These are phyloP conservation scores for Gaeumannomyces sp. DNA, from an alignment of 2,329 filamentous ascomycete genomes.

Conservation along the genomic window DNA sequence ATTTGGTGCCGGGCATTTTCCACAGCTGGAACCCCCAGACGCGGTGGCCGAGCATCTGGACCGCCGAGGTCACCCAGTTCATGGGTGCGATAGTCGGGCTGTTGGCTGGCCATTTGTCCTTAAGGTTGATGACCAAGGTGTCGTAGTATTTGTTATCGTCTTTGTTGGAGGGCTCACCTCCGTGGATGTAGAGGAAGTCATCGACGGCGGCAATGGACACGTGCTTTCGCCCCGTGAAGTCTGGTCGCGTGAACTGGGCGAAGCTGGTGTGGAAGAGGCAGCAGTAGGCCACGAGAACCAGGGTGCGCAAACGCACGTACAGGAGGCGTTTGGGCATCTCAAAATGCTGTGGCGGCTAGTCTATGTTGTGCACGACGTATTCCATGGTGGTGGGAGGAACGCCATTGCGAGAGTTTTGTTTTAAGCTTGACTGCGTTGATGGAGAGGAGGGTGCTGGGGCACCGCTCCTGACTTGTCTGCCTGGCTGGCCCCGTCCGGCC, in stretches of 20 bases:
- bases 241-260: not conserved
- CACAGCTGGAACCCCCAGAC: constrained; percentile 8
- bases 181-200: constrained; percentile 4
- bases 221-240: not conserved
- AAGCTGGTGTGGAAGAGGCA: not conserved
- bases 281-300: not conserved
- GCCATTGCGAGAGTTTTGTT: not conserved
- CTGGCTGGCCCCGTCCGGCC: not conserved
- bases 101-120: constrained; percentile 1
- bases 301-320: not conserved
- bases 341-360: not conserved
- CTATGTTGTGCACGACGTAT: too few relatives aligned
- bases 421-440: not conserved
- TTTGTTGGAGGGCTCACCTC: not conserved
- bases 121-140: not conserved
- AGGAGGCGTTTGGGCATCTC: not conserved
- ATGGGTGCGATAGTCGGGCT: constrained; percentile 1
- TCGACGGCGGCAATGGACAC: not conserved
- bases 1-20: constrained; percentile 16
- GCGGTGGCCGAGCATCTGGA: constrained; percentile 5
- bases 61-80: constrained; percentile 3
- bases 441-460: not conserved
- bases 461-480: not conserved
- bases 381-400: too few relatives aligned
- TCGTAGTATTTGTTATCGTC: constrained; percentile 5